Percentiles rank a stretch among this genome's conserved stretches.
phyloP scores from a whole-genome alignment of 2,329 filamentous ascomycete genomes.

The Mycocentrospora acerina region DNA sequence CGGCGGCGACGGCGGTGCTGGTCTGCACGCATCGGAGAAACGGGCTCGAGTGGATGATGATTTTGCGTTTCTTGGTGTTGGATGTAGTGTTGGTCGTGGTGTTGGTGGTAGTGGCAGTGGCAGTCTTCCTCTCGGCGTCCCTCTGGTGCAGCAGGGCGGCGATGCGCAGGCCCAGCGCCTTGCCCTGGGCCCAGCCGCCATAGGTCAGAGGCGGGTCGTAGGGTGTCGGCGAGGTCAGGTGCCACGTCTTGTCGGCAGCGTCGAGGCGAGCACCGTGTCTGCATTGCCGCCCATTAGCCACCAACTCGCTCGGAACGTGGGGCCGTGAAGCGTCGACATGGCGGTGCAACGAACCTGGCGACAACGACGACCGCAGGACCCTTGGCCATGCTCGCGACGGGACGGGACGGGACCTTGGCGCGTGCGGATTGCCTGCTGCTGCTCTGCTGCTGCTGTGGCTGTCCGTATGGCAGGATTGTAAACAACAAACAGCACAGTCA shows the following conservation, averaged over 20 bases:
- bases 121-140: slow-evolving; percentile 52
- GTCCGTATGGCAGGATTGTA: background rate
- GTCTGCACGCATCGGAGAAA: slow-evolving; percentile 93
- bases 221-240: slow-evolving; percentile 85
- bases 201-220: slow-evolving; percentile 97
- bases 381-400: slow-evolving; percentile 42
- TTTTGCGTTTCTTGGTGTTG: slow-evolving; percentile 67
- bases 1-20: slow-evolving; percentile 81
- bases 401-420: slow-evolving; percentile 12
- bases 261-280: slow-evolving; percentile 93
- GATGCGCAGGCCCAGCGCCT: slow-evolving; percentile 79
- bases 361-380: slow-evolving; percentile 53
- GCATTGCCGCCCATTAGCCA: background rate
- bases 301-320: slow-evolving; percentile 1
- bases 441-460: slow-evolving; percentile 10
- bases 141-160: slow-evolving; percentile 64
- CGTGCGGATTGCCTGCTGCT: slow-evolving; percentile 8
- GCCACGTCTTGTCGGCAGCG: slow-evolving; percentile 92
- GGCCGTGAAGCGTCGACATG: slow-evolving; percentile 2
- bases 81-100: slow-evolving; percentile 31
- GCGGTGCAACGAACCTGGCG: slow-evolving; percentile 47
- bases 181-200: slow-evolving; percentile 86
- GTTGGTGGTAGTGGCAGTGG: no score
- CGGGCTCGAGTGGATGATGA: slow-evolving; percentile 90
- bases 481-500: no score